Percentiles rank a stretch among this genome's conserved stretches.
phyloP scores from a whole-genome alignment of 2,329 filamentous ascomycete species.

The Exophiala sp. region DNA sequence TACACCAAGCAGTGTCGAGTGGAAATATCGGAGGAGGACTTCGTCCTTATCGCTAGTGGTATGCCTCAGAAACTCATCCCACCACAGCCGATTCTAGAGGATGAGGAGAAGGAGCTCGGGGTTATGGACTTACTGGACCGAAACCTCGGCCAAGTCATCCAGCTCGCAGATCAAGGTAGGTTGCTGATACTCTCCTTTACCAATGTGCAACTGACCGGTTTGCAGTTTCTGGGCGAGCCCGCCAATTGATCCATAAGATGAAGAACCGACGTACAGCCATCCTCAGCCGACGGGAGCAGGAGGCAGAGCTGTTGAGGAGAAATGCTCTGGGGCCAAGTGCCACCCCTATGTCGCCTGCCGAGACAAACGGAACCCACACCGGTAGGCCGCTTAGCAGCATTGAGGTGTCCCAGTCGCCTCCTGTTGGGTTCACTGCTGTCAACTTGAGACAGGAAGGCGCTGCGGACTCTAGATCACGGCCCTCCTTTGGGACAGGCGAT shows the following conservation, averaged over 20 bases:
- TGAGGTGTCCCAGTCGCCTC: constrained; percentile 41
- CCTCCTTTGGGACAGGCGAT: constrained; percentile 3
- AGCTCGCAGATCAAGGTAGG: constrained; percentile 69
- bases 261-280: constrained; percentile 71
- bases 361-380: constrained; percentile 30
- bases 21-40: constrained; percentile 84
- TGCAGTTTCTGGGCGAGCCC: constrained; percentile 60
- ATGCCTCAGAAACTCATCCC: constrained; percentile 77
- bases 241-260: constrained; percentile 74
- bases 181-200: background rate
- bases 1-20: constrained; percentile 73
- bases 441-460: constrained; percentile 44
- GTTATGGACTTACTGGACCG: constrained; percentile 79
- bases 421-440: constrained; percentile 54
- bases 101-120: constrained; percentile 77
- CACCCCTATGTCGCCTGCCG: constrained; percentile 24
- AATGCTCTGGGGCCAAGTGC: constrained; percentile 16
- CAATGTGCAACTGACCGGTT: constrained; percentile 7
- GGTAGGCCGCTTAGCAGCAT: constrained; percentile 23
- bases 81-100: constrained; percentile 73
- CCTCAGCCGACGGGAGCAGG: constrained; percentile 53
- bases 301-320: constrained; percentile 34
- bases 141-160: constrained; percentile 68
- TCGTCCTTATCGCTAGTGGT: constrained; percentile 73
- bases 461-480: constrained; percentile 9